Base-by-base conservation (phyloP, 169 alveolate species). In the Plasmodium inui region DNA sequence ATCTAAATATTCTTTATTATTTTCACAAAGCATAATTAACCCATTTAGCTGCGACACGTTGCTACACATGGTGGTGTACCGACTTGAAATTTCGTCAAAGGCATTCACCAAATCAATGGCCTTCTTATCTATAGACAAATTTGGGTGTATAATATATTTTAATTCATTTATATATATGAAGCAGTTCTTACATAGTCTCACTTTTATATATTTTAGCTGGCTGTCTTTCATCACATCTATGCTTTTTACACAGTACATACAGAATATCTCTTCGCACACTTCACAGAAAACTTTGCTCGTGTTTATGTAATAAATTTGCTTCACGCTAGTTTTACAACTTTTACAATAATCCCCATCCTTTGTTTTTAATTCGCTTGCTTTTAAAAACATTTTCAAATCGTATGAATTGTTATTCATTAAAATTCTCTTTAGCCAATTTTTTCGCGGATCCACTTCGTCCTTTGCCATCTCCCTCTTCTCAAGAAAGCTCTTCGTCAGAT, bases 41-140 rank as follows among this genome's bases (percentile, higher is more conserved):
- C 93, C 93, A 86, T 86, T 86, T 76, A 86, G 80, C 67, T 86
- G 93, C 30, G 93, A 78, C 41, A 86, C 79, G 28, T 86, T 86
- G 80, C 88, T 74, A 55, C 93, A 86, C 26, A 78, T 74, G 30
- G 78, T 86, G 44, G 93, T 86, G 39, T 86, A 86, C 22, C 93
- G 61, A 55, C 37, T 86, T 26, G 93, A 86, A 8, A 86, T 86
- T 74, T 86, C 85, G 70, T 86, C 55, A 74, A 86, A 86, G 70
- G 57, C 50, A 74, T 86, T 86, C 34, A 70, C 86, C 17, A 86
- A 34, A 74, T 86, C 93, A 30, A 86, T 86, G 14, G 93, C 93
- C 41, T 86, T 53, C 57, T 78, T 73, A 76, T 86, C 93, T 50
- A 86, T 78, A 8, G 93, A 74, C 67, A 86, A 86, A 44, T 76